Percentiles rank a stretch among this genome's conserved stretches.
phyloP scores from a whole-genome alignment of 129 eudicot genomes.

The Lactuca saligna region DNA sequence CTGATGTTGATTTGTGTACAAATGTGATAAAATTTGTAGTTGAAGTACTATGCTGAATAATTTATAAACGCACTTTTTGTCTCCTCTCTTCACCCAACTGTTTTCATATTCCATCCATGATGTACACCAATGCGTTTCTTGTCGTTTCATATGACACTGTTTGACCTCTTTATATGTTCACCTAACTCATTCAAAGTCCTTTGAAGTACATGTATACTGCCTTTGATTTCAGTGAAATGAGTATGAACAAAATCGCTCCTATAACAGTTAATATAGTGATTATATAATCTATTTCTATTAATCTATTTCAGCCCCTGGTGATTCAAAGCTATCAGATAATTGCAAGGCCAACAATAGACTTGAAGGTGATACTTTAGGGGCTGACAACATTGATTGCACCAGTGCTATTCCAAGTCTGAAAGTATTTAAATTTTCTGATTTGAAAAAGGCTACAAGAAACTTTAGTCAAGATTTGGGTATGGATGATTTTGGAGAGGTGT shows the following conservation, averaged over 20 bases:
- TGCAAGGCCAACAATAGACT: background rate
- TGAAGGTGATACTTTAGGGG: background rate
- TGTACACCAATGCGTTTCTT: too few species aligned
- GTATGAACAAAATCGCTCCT: background rate
- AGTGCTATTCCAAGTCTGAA: background rate
- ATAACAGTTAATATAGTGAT: background rate
- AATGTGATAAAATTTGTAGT: too few species aligned
- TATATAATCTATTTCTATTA: background rate
- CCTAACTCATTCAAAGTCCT: too few species aligned
- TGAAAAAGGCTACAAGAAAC: slow-evolving; percentile 5
- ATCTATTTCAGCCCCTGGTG: slow-evolving; percentile 26
- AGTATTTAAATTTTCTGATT: slow-evolving; percentile 8
- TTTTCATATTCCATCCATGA: too few species aligned
- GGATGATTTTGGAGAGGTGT: slow-evolving; percentile 9
- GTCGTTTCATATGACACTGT: too few species aligned
- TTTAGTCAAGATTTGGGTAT: background rate
- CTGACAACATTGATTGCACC: background rate
- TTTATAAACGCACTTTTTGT: too few species aligned
- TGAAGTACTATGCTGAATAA: too few species aligned
- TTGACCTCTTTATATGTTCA: too few species aligned
- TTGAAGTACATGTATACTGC: too few species aligned
- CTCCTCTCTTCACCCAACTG: too few species aligned
- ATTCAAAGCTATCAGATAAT: slow-evolving; percentile 13
- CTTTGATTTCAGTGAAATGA: background rate
- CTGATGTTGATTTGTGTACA: too few species aligned